phyloP scores from a whole-genome alignment of 2,329 filamentous ascomycete species.

The Aspergillus jensenii region DNA sequence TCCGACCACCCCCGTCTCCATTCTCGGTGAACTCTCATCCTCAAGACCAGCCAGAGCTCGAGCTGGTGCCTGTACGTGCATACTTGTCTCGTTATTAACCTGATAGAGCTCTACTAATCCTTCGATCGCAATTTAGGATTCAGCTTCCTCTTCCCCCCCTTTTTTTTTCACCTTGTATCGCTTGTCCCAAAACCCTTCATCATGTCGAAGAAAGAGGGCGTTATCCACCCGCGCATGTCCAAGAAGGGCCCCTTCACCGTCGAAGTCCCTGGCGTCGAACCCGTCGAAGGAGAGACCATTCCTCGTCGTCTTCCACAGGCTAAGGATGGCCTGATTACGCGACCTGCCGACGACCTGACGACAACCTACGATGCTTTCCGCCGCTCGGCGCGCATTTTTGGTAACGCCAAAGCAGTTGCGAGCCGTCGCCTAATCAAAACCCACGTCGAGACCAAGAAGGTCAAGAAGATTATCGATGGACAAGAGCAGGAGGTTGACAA shows the following conservation, averaged over 20 bases:
- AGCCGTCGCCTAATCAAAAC: conserved; percentile 71
- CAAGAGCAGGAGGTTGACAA: conserved; percentile 78
- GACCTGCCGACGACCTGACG: conserved; percentile 66
- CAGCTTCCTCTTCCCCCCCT: neutral
- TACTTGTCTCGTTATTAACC: neutral
- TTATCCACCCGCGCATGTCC: conserved; percentile 51
- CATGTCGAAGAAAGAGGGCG: conserved; percentile 34
- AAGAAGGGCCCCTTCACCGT: conserved; percentile 74
- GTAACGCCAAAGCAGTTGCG: conserved; percentile 66
- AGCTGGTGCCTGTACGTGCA: conserved; percentile 1
- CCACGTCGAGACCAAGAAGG: conserved; percentile 82
- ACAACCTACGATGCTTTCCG: conserved; percentile 80
- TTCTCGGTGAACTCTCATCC: neutral
- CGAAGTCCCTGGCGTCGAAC: conserved; percentile 66
- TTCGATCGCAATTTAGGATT: neutral
- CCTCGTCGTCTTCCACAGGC: conserved; percentile 72
- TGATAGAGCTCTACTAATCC: neutral
- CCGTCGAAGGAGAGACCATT: conserved; percentile 77
- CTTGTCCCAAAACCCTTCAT: conserved; percentile 13
- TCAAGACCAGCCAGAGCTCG: neutral
- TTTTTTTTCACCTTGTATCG: neutral
- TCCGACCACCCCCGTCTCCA: conserved; percentile 1
- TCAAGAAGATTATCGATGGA: conserved; percentile 85
- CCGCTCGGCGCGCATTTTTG: conserved; percentile 63
- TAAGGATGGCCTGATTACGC: conserved; percentile 67